Evolutionary conservation across 2,329 filamentous ascomycete species (phyloP), one percentile per base, ranked within the genome.

Genomic region (Shiraia sp.): DNA sequence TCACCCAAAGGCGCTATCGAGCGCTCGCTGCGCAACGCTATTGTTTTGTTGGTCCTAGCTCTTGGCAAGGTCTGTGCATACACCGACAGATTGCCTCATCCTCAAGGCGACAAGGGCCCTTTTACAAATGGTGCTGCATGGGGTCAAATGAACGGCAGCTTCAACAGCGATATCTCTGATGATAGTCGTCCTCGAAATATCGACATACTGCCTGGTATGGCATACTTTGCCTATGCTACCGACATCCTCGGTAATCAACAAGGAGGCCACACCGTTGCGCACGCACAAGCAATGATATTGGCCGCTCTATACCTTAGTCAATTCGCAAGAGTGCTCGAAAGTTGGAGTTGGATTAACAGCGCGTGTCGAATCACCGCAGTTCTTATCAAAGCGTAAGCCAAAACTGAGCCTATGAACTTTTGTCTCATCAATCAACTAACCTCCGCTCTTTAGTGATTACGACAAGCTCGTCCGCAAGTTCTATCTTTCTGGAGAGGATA

Each of bases 221-320:
- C 90, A 22, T 96, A 96, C 65, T 96, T 91, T 65, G 87, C 88
- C 1, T 85, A 88, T 47, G 92, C 90, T 2, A 86, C 86, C 1
- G 87, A 93, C 47, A 96, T 97, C 26, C 74, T 97, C 12, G 90
- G 90, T 4, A 87, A 87, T 44, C 83, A 93, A 36, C 78, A 84
- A 25, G 91, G 88, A 10, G 87, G 87, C 1, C 88, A 86, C 47
- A 87, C 88, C 30, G 76, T 97, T 44, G 85, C 87, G 51, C 87
- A 93, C 61, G 88, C 95, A 4, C 91, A 96, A 66, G 88, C 87
- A 6, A 84, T 85, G 55, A 81, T 97, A 16, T 78, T 97, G 32
- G 90, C 90, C 12, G 90, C 89, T 2, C 72, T 99, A 4, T 99
- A 96, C 64, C 85, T 91, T 49, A 90, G 90, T 3, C 93, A 97